A percentile compares a stretch with the other conserved stretches of the same genome.
Evolutionary conservation across 2,329 filamentous ascomycete species (phyloP).

Genomic region (Ceratocystis huliohia): DNA sequence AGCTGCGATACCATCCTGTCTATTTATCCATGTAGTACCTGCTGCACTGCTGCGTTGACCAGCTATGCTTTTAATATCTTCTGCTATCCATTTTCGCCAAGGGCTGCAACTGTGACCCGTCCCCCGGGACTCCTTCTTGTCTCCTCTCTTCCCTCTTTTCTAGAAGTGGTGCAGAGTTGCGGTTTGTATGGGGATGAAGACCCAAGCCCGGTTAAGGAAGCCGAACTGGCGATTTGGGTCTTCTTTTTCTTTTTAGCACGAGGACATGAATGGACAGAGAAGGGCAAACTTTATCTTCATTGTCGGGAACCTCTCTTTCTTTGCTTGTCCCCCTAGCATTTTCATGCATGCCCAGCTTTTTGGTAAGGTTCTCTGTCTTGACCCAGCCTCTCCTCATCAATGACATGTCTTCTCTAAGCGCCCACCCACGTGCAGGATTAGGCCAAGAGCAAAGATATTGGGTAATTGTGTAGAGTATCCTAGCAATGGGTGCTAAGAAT

Average conservation of each 20-base stretch:
- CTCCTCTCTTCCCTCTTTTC: too few species aligned
- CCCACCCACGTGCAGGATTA: constrained; percentile 4
- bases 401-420: constrained; percentile 6
- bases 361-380: not conserved
- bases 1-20: too few species aligned
- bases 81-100: too few species aligned
- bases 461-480: not conserved
- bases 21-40: too few species aligned
- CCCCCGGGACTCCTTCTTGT: too few species aligned
- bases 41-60: too few species aligned
- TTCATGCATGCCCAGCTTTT: not conserved
- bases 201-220: not conserved
- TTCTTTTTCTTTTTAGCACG: not conserved
- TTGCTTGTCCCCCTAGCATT: too few species aligned
- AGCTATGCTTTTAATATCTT: too few species aligned
- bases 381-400: not conserved
- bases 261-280: not conserved
- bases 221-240: not conserved
- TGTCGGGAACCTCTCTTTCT: not conserved
- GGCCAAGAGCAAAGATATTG: constrained; percentile 2
- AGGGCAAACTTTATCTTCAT: not conserved
- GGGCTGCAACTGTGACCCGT: too few species aligned
- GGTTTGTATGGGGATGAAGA: too few species aligned
- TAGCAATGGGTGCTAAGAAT: not conserved
- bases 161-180: too few species aligned